Base-by-base conservation (phyloP, 208 protist species). In the Blastocrithidia nonstop region DNA sequence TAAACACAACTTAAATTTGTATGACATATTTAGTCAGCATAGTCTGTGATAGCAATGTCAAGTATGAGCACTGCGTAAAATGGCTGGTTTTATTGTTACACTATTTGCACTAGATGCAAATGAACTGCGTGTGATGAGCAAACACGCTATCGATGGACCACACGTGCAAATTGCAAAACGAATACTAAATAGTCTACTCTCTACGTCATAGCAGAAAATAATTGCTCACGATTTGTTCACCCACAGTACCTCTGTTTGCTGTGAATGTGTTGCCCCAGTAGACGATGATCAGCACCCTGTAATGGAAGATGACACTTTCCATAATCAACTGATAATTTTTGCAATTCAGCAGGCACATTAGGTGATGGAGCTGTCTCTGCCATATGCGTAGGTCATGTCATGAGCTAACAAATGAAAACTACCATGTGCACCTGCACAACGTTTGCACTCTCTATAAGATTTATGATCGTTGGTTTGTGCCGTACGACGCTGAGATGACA, bases 1-100 rank as follows among this genome's bases (percentile, higher is more conserved):
- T 11, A 35, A 11, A n/a, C 11, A 11, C 11, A 15, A n/a, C 11
- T 11, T 35, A n/a, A 19, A 40, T 4, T 69, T 75, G 19, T 19
- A 29, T 15, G 29, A 11, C 29, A 35, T n/a, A n/a, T 35, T n/a
- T n/a, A n/a, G 29, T 11, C 29, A 35, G 29, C 29, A n/a, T n/a
- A 20, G 22, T 1, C 40, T 85, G 22, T 86, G 76, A 77, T 19
- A 32, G 13, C 6, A 28, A 8, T 71, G 64, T 22, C n/a, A 22
- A 25, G 58, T 85, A 20, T 84, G 62, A 62, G 55, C 72, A 1
- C 65, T 76, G 51, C 68, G 85, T 0, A 93, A 93, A 54, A 71
- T 93, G 66, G 85, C 85, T 16, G 85, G 85, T 5, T 93, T 93
- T 39, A 61, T 83, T 22, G 72, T 93, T 22, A 86, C 71, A 1